Conservation (phyloP, 2,329 filamentous ascomycete species). For the Ophiocordyceps camponoti-leonardi region DNA sequence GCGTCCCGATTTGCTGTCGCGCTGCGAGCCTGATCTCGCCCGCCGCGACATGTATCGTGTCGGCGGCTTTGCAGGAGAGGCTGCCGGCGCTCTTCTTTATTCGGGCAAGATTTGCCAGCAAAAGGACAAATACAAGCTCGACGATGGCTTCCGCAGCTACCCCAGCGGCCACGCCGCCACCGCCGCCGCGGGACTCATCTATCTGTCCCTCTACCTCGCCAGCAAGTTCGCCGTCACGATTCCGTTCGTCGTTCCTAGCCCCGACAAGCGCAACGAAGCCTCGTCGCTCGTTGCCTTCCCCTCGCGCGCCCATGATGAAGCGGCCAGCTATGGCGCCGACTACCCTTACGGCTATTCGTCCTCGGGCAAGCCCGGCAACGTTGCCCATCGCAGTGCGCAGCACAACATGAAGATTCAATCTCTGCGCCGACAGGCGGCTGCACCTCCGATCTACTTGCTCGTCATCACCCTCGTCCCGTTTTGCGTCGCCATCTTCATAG, state of each 20-base stretch:
- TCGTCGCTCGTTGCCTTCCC: constrained; percentile 50
- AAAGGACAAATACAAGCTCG: constrained; percentile 38
- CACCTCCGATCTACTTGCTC: constrained; percentile 66
- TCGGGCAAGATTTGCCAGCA: constrained; percentile 61
- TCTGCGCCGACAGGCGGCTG: constrained; percentile 54
- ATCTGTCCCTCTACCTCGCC: constrained; percentile 74
- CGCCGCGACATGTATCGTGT: constrained; percentile 44
- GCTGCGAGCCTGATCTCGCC: constrained; percentile 59
- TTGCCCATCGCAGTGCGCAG: constrained; percentile 6
- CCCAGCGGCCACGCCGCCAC: constrained; percentile 39
- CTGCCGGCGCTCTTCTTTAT: constrained; percentile 49
- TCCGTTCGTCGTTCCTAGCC: constrained; percentile 42
- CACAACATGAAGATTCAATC: constrained; percentile 17
- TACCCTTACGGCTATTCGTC: constrained; percentile 4
- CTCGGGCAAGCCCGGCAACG: constrained; percentile 8
- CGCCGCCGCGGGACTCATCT: constrained; percentile 64
- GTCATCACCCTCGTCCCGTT: constrained; percentile 54
- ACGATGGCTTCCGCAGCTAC: constrained; percentile 76
- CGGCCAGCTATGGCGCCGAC: constrained; percentile 9
- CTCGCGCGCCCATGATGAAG: constrained; percentile 38
- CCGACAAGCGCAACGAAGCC: constrained; percentile 23
- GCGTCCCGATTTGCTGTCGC: constrained; percentile 65
- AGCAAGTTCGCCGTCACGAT: constrained; percentile 64
- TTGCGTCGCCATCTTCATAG: constrained; percentile 61
- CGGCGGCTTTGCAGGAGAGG: constrained; percentile 37